Base-by-base conservation (phyloP, 2,329 filamentous ascomycete species). In the Alternaria sp. region DNA sequence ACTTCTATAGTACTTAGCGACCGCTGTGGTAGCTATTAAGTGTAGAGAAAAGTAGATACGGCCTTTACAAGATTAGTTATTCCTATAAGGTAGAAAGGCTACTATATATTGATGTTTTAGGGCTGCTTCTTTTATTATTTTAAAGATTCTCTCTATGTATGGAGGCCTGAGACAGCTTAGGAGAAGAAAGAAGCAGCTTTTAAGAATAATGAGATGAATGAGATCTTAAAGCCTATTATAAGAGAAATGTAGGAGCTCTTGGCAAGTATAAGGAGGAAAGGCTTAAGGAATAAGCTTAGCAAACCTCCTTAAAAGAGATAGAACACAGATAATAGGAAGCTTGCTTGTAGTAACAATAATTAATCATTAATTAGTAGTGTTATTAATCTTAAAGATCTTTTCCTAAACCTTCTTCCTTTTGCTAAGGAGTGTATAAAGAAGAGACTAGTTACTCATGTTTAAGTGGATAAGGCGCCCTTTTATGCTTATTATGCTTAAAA, bases 401-500 rank as follows among this genome's bases (percentile, higher is more conserved):
- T 24, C 8, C 51, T n/a, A 50, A 66, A 59, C 42, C 31, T 63
- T 3, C 17, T 62, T 31, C 56, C 48, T 26, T 64, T 64, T 56
- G 51, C 60, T 28, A 49, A 61, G 31, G 39, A 58, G 51, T 61
- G 46, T 34, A 39, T 42, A n/a, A 57, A 29, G 28, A 41, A 56
- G 11, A 23, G 52, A 23, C 63, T 13, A 49, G 10, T 21, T 23
- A 65, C 51, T 39, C 5, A 61, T 13, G 31, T 62, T 13, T 33
- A 54, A 52, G 59, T 62, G 24, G 51, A 62, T 42, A 65, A 65
- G 21, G 60, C 58, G n/a, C 58, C 52, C n/a, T 24, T 55, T 39
- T 31, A 60, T 48, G 21, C 14, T 14, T 26, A 61, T n/a, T 17
- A 59, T 21, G 28, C 33, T 6, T 23, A 61, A 37, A 48, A 50